Conservation (phyloP, 176 grass and related monocot genomes). For the Cenchrus fungigraminus region DNA sequence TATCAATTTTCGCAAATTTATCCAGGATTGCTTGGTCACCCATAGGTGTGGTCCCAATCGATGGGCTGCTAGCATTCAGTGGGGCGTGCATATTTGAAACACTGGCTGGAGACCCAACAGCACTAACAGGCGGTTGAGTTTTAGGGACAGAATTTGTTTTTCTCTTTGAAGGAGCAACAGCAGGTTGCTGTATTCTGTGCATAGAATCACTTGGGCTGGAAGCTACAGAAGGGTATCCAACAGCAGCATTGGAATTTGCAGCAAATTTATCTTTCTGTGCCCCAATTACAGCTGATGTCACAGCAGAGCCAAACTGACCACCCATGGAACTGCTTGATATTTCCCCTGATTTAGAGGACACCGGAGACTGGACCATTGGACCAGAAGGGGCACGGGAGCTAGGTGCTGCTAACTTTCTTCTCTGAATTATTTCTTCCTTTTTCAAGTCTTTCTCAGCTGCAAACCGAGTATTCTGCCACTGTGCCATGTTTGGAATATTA, state of each 20-base stretch:
- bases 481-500: conserved; percentile 50
- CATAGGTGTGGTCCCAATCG: conserved; percentile 70
- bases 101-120: conserved; percentile 93
- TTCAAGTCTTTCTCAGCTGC: conserved; percentile 72
- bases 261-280: conserved; percentile 87
- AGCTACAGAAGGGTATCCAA: conserved; percentile 65
- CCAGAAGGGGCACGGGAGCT: conserved; percentile 70
- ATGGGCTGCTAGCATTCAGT: conserved; percentile 82
- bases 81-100: conserved; percentile 81
- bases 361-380: conserved; percentile 81
- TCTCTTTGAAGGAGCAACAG: conserved; percentile 60
- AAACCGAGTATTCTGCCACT: conserved; percentile 61
- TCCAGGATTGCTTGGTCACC: conserved; percentile 85
- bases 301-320: conserved; percentile 76
- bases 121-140: conserved; percentile 63
- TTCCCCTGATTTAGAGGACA: conserved; percentile 97
- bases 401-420: conserved; percentile 62
- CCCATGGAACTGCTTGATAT: conserved; percentile 91
- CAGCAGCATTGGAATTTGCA: conserved; percentile 64
- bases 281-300: conserved; percentile 72
- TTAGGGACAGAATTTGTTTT: conserved; percentile 72
- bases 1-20: conserved; percentile 83
- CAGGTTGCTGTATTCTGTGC: conserved; percentile 77
- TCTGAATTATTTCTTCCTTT: conserved; percentile 79
- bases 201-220: conserved; percentile 83